Conservation (phyloP, 2,329 filamentous ascomycete genomes). For the Chaetomium sp. region DNA sequence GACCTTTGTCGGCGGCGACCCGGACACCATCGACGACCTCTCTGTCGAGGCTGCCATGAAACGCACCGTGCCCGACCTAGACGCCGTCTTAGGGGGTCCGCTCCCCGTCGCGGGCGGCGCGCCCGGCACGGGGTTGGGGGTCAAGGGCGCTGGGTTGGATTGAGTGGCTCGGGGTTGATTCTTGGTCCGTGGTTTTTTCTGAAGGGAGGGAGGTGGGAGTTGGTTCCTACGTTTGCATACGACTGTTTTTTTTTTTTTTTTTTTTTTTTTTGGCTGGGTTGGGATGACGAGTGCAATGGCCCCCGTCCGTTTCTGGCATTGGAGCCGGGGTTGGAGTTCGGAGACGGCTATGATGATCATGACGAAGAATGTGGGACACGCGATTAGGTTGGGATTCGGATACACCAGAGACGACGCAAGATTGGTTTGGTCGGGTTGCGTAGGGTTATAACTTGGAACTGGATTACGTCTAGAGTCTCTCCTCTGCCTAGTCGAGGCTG, state of each 20-base stretch:
- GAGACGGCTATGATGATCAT: conserved; percentile 4
- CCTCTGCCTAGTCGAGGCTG: too few species aligned
- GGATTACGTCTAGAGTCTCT: neutral
- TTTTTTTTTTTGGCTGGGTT: neutral
- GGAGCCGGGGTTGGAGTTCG: neutral
- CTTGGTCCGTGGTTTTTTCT: neutral
- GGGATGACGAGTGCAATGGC: neutral
- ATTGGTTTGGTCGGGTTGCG: conserved; percentile 3
- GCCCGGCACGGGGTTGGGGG: conserved; percentile 12
- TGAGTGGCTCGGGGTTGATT: neutral
- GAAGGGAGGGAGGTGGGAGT: too few species aligned
- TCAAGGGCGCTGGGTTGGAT: conserved; percentile 1
- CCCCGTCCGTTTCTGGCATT: neutral
- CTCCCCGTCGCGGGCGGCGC: conserved; percentile 28
- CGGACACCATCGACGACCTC: conserved; percentile 47
- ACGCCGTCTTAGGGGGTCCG: conserved; percentile 32
- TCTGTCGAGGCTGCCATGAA: conserved; percentile 36
- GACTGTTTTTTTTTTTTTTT: neutral
- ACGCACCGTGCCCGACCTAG: conserved; percentile 8
- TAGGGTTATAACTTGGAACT: neutral
- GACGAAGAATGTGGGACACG: neutral
- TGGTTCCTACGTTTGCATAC: neutral
- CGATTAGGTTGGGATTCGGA: neutral
- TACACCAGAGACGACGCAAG: neutral
- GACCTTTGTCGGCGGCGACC: conserved; percentile 76